phyloP scores from a whole-genome alignment of 306 rosid genomes.

The Vigna unguiculata region DNA sequence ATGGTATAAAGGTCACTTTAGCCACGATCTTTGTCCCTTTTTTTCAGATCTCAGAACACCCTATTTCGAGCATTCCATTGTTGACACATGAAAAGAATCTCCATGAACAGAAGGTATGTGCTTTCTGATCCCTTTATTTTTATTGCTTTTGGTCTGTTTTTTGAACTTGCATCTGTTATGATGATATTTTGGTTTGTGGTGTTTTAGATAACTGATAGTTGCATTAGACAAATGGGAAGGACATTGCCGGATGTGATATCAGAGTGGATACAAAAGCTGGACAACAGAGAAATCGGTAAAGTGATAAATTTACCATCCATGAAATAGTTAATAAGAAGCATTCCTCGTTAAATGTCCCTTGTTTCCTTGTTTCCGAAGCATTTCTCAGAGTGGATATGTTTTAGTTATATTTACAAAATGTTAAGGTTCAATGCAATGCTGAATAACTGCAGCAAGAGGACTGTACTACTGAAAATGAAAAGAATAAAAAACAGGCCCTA shows the following conservation, averaged over 20 bases:
- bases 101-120: slow-evolving; percentile 76
- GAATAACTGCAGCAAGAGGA: neutral
- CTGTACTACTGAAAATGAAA: neutral
- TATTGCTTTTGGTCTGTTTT: slow-evolving; percentile 10
- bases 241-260: slow-evolving; percentile 80
- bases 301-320: slow-evolving; percentile 22
- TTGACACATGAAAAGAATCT: slow-evolving; percentile 76
- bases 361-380: neutral
- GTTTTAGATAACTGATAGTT: slow-evolving; percentile 75
- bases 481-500: neutral
- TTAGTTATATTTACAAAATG: slow-evolving; percentile 7
- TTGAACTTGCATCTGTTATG: slow-evolving; percentile 26
- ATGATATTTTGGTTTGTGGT: slow-evolving; percentile 6
- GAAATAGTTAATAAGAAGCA: slow-evolving; percentile 25
- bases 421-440: neutral
- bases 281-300: slow-evolving; percentile 75
- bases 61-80: slow-evolving; percentile 67
- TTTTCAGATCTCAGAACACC: slow-evolving; percentile 69
- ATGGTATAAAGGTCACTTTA: slow-evolving; percentile 24
- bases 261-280: slow-evolving; percentile 71
- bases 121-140: slow-evolving; percentile 16
- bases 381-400: neutral
- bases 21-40: slow-evolving; percentile 1
- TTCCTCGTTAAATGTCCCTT: neutral
- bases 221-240: slow-evolving; percentile 83